phyloP scores from a whole-genome alignment of 1,139 yeast species.

The Blastobotrys proliferans region DNA sequence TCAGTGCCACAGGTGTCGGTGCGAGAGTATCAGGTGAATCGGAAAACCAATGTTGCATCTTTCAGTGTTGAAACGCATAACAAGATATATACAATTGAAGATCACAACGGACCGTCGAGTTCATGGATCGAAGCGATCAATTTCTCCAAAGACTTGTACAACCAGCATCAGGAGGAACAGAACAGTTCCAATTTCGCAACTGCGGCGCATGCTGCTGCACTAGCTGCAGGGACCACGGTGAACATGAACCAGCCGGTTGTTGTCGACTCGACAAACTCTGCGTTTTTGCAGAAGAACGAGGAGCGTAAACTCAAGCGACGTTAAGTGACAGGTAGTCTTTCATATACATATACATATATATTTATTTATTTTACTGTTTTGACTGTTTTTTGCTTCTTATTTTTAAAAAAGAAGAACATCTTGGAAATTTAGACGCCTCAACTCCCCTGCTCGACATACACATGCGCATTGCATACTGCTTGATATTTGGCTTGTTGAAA shows the following conservation, averaged over 20 bases:
- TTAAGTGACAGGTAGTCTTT: background rate
- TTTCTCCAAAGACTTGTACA: conserved; percentile 27
- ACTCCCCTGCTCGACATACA: too few species aligned
- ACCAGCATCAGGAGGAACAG: conserved; percentile 26
- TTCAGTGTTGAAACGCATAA: conserved; percentile 34
- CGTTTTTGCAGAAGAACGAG: conserved; percentile 24
- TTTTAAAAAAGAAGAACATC: too few species aligned
- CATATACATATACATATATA: background rate
- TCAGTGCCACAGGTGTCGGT: conserved; percentile 34
- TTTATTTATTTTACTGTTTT: background rate
- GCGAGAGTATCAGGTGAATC: conserved; percentile 33
- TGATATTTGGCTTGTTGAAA: too few species aligned
- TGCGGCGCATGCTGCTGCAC: conserved; percentile 38
- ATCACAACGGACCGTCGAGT: conserved; percentile 30
- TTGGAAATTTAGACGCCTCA: too few species aligned
- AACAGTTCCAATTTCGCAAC: conserved; percentile 28
- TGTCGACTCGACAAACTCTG: conserved; percentile 21
- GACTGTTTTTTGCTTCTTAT: background rate
- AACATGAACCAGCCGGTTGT: conserved; percentile 6
- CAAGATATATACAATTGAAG: conserved; percentile 36
- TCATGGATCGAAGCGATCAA: conserved; percentile 35
- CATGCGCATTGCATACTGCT: too few species aligned
- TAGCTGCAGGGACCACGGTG: conserved; percentile 19
- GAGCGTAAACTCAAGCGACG: conserved; percentile 20
- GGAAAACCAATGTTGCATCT: conserved; percentile 28